Percentiles rank a stretch among this genome's conserved stretches.
Conservation (phyloP, 169 alveolate genomes). For the Cryptosporidium viatorum region DNA sequence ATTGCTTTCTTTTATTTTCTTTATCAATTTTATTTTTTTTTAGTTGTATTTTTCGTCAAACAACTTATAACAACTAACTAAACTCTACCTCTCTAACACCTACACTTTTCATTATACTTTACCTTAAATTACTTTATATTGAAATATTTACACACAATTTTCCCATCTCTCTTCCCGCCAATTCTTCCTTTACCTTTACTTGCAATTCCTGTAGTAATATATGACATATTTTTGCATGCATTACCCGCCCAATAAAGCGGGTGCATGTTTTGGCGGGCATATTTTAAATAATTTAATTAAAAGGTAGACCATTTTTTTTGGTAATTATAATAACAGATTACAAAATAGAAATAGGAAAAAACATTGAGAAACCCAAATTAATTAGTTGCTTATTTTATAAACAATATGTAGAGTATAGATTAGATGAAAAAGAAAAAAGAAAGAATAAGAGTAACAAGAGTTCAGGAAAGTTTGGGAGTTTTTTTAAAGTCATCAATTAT, state of each 20-base stretch:
- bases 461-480: too few species aligned
- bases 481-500: too few species aligned
- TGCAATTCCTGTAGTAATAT: not conserved
- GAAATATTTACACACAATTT: not conserved
- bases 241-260: not conserved
- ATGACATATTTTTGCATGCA: not conserved
- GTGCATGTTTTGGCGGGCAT: not conserved
- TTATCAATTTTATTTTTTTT: too few species aligned
- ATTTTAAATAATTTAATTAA: too few species aligned
- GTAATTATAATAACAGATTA: not conserved
- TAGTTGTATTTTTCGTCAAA: not conserved
- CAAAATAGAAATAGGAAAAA: too few species aligned
- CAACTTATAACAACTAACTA: not conserved
- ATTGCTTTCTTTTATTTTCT: not conserved
- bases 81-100: not conserved
- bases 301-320: not conserved
- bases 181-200: not conserved
- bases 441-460: too few species aligned
- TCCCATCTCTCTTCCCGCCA: not conserved
- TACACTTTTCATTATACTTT: too few species aligned
- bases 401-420: too few species aligned
- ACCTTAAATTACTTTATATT: not conserved
- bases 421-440: too few species aligned
- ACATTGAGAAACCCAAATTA: too few species aligned
- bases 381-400: too few species aligned